Evolutionary conservation across 768 basidiomycete species (phyloP).

Genomic region (Lactifluus hygrophoroides): DNA sequence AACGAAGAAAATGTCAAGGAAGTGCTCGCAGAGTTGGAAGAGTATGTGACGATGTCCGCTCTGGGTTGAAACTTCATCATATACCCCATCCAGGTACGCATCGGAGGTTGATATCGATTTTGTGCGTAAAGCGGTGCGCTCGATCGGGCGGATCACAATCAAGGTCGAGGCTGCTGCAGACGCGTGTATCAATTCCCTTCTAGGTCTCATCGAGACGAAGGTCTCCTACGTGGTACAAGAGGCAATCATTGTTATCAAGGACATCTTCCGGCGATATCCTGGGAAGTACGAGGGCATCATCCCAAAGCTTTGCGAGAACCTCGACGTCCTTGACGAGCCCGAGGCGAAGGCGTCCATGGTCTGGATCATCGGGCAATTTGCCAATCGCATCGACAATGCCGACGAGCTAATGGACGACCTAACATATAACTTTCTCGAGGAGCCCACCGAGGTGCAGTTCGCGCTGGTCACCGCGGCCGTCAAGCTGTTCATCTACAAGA

Average conservation of each 20-base stretch:
- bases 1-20: conserved; percentile 90
- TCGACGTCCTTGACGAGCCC: conserved; percentile 88
- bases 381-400: conserved; percentile 90
- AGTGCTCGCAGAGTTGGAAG: conserved; percentile 90
- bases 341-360: conserved; percentile 97
- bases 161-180: conserved; percentile 89
- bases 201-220: conserved; percentile 85
- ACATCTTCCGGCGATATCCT: conserved; percentile 95
- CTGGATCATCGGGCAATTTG: conserved; percentile 97
- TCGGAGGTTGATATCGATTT: conserved; percentile 98
- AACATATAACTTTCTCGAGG: conserved; percentile 1
- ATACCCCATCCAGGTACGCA: conserved; percentile 61
- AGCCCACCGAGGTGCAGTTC: conserved; percentile 70
- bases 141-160: conserved; percentile 96
- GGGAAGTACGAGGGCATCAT: conserved; percentile 96
- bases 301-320: conserved; percentile 83
- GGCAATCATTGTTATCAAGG: conserved; percentile 94
- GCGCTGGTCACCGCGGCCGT: conserved; percentile 90
- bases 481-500: conserved; percentile 91
- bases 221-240: conserved; percentile 86
- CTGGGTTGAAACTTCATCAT: background rate
- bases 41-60: conserved; percentile 42
- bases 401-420: conserved; percentile 89
- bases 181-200: conserved; percentile 78
- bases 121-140: conserved; percentile 93